phyloP scores from a whole-genome alignment of 2,329 filamentous ascomycete genomes.

The Scedosporium apiospermum region DNA sequence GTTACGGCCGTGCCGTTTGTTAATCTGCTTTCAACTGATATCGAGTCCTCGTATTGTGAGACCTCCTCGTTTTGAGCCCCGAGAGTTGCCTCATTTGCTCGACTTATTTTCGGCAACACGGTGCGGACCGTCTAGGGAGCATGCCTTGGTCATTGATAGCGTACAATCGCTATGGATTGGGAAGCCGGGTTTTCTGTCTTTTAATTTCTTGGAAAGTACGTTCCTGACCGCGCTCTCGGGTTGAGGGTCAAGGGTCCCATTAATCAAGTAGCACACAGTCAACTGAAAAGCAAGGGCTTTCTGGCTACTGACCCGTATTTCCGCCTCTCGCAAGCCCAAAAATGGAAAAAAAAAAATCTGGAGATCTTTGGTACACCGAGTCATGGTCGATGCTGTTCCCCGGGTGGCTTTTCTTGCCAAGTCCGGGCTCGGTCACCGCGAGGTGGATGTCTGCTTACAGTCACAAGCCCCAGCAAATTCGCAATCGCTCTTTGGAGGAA shows the following conservation, averaged over 20 bases:
- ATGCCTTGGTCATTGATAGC: neutral
- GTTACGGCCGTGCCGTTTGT: neutral
- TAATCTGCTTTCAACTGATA: neutral
- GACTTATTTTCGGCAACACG: neutral
- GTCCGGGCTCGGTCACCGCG: too few relatives aligned
- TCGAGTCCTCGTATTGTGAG: neutral
- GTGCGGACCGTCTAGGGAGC: neutral
- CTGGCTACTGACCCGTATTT: neutral
- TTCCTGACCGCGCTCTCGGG: neutral
- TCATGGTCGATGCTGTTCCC: neutral
- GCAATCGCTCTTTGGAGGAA: too few relatives aligned
- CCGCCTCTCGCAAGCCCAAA: neutral
- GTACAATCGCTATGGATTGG: neutral
- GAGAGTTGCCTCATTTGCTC: neutral
- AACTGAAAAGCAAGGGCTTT: neutral
- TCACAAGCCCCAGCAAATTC: too few relatives aligned
- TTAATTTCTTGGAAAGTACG: neutral
- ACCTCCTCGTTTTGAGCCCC: neutral
- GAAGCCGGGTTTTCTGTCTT: neutral
- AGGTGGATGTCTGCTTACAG: too few relatives aligned
- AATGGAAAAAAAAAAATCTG: neutral
- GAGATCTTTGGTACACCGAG: neutral
- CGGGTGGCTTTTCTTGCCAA: too few relatives aligned
- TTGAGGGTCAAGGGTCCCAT: neutral
- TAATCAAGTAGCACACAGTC: neutral